phyloP scores from a whole-genome alignment of 164 flowering plant species.

The Cinnamomum chago region DNA sequence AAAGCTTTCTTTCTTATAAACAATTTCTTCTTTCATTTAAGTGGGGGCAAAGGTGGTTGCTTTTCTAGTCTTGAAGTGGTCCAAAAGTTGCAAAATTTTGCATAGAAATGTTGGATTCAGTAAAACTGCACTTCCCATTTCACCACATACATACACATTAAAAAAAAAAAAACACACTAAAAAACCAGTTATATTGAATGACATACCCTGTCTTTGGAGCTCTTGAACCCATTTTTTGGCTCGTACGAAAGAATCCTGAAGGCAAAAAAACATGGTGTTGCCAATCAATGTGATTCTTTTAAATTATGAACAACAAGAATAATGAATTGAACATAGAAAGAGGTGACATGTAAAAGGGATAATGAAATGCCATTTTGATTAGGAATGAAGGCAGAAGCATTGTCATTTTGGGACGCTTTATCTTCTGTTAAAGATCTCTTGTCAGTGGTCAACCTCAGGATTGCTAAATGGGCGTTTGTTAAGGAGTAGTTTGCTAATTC shows the following conservation, averaged over 20 bases:
- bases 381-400: background rate
- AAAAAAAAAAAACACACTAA: too few relatives aligned
- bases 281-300: background rate
- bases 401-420: background rate
- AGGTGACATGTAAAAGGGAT: background rate
- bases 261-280: constrained; percentile 1
- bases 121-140: background rate
- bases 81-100: background rate
- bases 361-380: background rate
- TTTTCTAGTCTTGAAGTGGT: background rate
- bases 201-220: constrained; percentile 38
- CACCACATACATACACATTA: too few relatives aligned
- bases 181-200: background rate
- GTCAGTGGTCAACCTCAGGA: too few relatives aligned
- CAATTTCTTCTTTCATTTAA: too few relatives aligned
- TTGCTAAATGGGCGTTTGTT: too few relatives aligned
- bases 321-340: background rate
- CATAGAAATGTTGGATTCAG: too few relatives aligned
- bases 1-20: background rate
- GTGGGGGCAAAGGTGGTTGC: background rate
- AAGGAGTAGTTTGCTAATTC: too few relatives aligned
- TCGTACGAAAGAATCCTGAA: constrained; percentile 36
- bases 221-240: constrained; percentile 44
- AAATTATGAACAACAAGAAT: background rate
- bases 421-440: too few relatives aligned